Percentiles rank a stretch among this genome's conserved stretches.
Evolutionary conservation across 192 early-diverging fungal species (phyloP).

Genomic region (Backusella circina): DNA sequence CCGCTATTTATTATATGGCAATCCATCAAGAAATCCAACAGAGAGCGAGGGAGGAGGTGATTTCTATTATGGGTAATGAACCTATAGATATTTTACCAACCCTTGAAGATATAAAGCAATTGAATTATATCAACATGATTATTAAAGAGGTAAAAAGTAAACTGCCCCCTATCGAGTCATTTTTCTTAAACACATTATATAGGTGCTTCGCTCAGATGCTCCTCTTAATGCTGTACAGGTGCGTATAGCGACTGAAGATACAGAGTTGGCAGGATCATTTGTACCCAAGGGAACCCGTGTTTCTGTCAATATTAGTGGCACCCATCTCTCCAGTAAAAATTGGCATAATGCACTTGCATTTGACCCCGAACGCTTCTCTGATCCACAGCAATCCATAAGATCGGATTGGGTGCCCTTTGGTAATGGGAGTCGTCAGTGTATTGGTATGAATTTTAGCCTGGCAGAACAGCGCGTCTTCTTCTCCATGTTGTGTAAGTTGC

Average conservation of each 20-base stretch:
- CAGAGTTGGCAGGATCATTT: background rate
- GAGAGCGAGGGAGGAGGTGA: conserved; percentile 13
- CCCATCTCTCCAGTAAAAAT: conserved; percentile 1
- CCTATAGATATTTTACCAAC: background rate
- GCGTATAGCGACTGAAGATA: conserved; percentile 2
- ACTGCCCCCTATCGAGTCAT: no score
- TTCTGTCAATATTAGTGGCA: conserved; percentile 2
- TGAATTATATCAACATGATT: conserved; percentile 14
- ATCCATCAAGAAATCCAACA: conserved; percentile 25
- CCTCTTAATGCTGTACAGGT: background rate
- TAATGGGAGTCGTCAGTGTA: conserved; percentile 52
- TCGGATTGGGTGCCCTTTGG: conserved; percentile 55
- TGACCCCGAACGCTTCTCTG: conserved; percentile 20
- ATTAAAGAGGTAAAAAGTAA: conserved; percentile 26
- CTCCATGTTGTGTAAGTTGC: conserved; percentile 34
- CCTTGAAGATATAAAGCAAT: background rate
- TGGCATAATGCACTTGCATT: conserved; percentile 16
- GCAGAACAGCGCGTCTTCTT: conserved; percentile 54
- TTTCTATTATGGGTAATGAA: conserved; percentile 15
- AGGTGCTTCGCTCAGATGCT: conserved; percentile 12
- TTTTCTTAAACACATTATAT: background rate
- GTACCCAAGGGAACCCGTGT: conserved; percentile 19
- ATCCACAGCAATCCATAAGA: background rate
- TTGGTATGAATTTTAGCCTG: conserved; percentile 59
- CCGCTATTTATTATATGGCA: conserved; percentile 45